phyloP scores from a whole-genome alignment of 2,329 filamentous ascomycete species.

The Colletotrichum sp. region DNA sequence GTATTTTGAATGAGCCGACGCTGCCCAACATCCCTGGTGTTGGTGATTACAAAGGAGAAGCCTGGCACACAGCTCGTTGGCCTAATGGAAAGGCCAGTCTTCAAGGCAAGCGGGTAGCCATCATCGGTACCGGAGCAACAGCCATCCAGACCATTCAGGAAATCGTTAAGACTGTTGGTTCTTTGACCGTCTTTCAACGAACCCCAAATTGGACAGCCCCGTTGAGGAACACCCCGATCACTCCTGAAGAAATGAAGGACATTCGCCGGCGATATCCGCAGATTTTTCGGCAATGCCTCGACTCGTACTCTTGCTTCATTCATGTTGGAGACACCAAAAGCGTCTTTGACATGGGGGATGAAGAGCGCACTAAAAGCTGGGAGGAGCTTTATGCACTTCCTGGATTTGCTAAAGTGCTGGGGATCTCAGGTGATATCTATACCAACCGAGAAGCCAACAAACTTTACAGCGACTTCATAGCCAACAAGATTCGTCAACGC shows the following conservation, averaged over 20 bases:
- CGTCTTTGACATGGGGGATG: slow-evolving; percentile 28
- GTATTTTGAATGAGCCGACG: slow-evolving; percentile 43
- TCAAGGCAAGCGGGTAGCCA: slow-evolving; percentile 47
- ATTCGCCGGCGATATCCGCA: slow-evolving; percentile 1
- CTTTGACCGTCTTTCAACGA: slow-evolving; percentile 60
- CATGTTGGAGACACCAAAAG: slow-evolving; percentile 29
- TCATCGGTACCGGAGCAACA: slow-evolving; percentile 56
- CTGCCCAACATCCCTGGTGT: slow-evolving; percentile 44
- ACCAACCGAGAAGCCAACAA: slow-evolving; percentile 32
- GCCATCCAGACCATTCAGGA: slow-evolving; percentile 49
- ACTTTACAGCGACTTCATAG: slow-evolving; percentile 31
- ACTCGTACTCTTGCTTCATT: slow-evolving; percentile 31
- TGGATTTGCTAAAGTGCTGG: slow-evolving; percentile 38
- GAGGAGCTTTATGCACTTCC: slow-evolving; percentile 36
- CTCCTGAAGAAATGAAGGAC: slow-evolving; percentile 10
- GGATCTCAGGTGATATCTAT: slow-evolving; percentile 27
- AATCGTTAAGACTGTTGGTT: slow-evolving; percentile 49
- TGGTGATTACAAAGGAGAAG: slow-evolving; percentile 40
- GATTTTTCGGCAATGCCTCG: slow-evolving; percentile 21
- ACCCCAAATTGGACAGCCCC: slow-evolving; percentile 45
- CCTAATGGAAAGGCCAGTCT: slow-evolving; percentile 46
- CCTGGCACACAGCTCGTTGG: slow-evolving; percentile 53
- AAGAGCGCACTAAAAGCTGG: slow-evolving; percentile 29
- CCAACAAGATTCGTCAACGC: slow-evolving; percentile 37
- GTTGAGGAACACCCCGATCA: slow-evolving; percentile 29